Evolutionary conservation across 192 early-diverging fungal genomes (phyloP), one percentile per base, ranked within the genome.

Genomic region (Podila horticola): DNA sequence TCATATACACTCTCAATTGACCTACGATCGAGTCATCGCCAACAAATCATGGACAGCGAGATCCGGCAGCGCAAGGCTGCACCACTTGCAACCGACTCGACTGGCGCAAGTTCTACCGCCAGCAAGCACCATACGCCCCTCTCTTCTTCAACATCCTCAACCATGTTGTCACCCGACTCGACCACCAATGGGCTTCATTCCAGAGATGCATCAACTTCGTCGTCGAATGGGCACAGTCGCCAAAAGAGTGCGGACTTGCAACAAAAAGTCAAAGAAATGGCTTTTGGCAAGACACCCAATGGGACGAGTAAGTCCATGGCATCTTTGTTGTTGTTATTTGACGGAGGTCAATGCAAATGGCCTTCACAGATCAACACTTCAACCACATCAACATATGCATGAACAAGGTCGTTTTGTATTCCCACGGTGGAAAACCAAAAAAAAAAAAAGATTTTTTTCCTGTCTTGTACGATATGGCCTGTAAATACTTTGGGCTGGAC

Each of bases 211-310:
- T 45, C 41, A 17, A 45, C 13, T 17, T 45, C 41, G 41, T 45
- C 41, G 1, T 17, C 41, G 41, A 45, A 45, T 45, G 29, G 26
- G n/a, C 69, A 52, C 29, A 34, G 13, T 57, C 71, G 55, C 58
- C 55, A 49, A 8, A 52, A 24, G 5, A 66, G 66, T 45, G 73
- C 60, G 17, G 74, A 62, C 28, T 38, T 34, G 31, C 28, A 63
- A 45, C 41, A 45, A 17, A 45, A 45, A 17, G 41, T 45, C 41
- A 45, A 48, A 19, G 65, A 72, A 48, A 62, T 66, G 0, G 76
- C 76, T 10, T 79, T 66, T 64, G 76, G 76, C 38, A 79, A 79
- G 55, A 79, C 76, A 12, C 76, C 76, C 28, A 72, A 66, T 58
- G 76, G 76, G 65, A 72, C 68, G 1, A 72, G 76, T 79, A 79